Base-by-base conservation (phyloP, 2,329 filamentous ascomycete species). In the Stenocarpella maydis region DNA sequence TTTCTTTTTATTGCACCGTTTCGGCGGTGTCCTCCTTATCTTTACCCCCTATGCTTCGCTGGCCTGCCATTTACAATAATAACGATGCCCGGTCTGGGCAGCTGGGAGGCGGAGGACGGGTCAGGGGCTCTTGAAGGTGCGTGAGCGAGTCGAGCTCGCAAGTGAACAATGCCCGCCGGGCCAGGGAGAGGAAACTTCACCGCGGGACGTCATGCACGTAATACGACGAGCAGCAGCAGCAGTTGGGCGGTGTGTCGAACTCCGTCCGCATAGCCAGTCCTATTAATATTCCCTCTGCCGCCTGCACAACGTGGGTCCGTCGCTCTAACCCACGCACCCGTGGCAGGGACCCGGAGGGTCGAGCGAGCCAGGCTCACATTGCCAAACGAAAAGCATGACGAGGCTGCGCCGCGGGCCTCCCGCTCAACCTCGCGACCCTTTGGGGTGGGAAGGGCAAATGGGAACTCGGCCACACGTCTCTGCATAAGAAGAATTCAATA, bases 351-450 rank as follows among this genome's bases (percentile, higher is more conserved):
- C n/a, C n/a, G n/a, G 9, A 31, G 52, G 15, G n/a, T 24, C 31
- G 17, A 43, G 43, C 31, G 17, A 43, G 43, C 31, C 65, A 47
- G 58, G n/a, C 15, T n/a, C n/a, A n/a, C n/a, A n/a, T n/a, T n/a
- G 43, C 47, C 41, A 58, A 37, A 37, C 10, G 10, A 37, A 37
- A 37, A 58, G 54, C 52, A n/a, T 58, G 65, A 67, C 65, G 65
- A 67, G 52, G 52, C 64, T 67, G 53, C 65, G 64, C 64, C 28
- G 64, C 43, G 28, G 28, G 34, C 65, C 43, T 58, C 65, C 52
- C 53, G 65, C 65, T 67, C 65, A 67, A 41, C 65, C 65, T 67
- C 65, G 65, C 41, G 43, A 43, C 24, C 17, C 6, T 37, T 47
- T 10, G 4, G 41, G 26, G 6, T 9, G 28, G 41, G 3, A 45